Evolutionary conservation across 352 stramenopile genomes (phyloP).

Genomic region (Plasmopara viticola): DNA sequence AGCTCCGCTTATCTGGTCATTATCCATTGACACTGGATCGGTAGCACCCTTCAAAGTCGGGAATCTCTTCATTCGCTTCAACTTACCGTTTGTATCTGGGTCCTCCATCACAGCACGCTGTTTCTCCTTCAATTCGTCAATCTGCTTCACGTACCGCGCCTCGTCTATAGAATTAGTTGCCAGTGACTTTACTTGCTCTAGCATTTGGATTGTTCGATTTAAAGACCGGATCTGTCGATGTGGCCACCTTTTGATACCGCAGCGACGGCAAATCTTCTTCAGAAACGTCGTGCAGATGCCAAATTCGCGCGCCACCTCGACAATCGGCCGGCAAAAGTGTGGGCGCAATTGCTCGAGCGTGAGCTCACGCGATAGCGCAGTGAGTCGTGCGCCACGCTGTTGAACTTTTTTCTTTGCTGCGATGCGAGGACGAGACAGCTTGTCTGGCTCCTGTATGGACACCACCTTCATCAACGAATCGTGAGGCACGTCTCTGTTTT

Average conservation of each 20-base stretch:
- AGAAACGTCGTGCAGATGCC: constrained; percentile 73
- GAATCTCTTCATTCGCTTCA: constrained; percentile 61
- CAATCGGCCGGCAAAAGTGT: constrained; percentile 60
- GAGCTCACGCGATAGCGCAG: constrained; percentile 41
- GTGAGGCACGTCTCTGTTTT: constrained; percentile 22
- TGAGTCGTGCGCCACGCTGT: constrained; percentile 42
- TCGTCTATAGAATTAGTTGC: constrained; percentile 38
- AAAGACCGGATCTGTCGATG: constrained; percentile 66
- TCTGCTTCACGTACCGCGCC: constrained; percentile 45
- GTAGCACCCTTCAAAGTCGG: constrained; percentile 8
- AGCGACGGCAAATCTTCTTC: constrained; percentile 67
- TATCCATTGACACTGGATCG: constrained; percentile 4
- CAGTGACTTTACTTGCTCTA: constrained; percentile 50
- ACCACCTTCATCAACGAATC: constrained; percentile 36
- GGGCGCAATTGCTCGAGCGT: constrained; percentile 52
- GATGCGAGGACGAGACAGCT: constrained; percentile 10
- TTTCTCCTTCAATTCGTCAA: constrained; percentile 56
- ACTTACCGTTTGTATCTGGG: constrained; percentile 48
- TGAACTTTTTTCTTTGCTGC: constrained; percentile 17
- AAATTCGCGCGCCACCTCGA: constrained; percentile 60
- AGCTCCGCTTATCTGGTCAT: constrained; percentile 4
- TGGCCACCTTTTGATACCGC: constrained; percentile 59
- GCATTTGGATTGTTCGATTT: constrained; percentile 66
- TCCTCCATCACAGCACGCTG: constrained; percentile 61
- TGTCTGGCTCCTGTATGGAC: constrained; percentile 23